These are phyloP conservation scores for Tulasnella sp. DNA, from an alignment of 768 basidiomycete genomes.

Conservation along the genomic window DNA sequence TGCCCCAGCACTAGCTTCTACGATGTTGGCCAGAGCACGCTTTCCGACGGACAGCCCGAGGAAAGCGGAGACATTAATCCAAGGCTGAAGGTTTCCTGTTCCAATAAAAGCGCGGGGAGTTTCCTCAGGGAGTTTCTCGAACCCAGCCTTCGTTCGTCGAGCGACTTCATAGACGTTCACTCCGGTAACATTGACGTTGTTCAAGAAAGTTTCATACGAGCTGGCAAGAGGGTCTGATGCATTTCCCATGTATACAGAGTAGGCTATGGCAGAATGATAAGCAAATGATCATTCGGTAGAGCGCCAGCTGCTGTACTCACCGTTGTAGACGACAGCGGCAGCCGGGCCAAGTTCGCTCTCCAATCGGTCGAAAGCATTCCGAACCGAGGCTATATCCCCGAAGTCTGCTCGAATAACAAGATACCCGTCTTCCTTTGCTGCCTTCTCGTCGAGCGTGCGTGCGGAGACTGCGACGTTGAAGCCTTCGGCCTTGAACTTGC, in stretches of 20 bases:
- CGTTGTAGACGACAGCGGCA: neutral
- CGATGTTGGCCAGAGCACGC: neutral
- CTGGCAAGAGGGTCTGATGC: constrained; percentile 2
- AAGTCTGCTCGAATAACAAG: neutral
- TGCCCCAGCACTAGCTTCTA: constrained; percentile 4
- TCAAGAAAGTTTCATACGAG: neutral
- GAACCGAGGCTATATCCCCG: neutral
- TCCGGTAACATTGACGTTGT: neutral
- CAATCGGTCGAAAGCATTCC: neutral
- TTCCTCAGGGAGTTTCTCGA: constrained; percentile 15
- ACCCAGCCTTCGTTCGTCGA: neutral
- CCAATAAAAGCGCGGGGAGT: neutral
- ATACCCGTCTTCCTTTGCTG: neutral
- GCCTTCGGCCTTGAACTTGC: neutral
- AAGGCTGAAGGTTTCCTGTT: constrained; percentile 15
- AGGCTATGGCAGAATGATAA: neutral
- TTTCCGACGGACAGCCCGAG: constrained; percentile 5
- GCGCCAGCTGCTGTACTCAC: neutral
- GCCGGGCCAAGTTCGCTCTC: neutral
- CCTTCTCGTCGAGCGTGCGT: neutral
- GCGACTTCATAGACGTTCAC: neutral
- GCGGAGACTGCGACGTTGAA: neutral
- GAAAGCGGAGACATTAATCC: neutral
- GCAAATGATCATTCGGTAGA: too few relatives aligned
- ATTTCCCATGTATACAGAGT: too few relatives aligned